phyloP scores from a whole-genome alignment of 805 yeast species.

The Debaryomyces hansenii region DNA sequence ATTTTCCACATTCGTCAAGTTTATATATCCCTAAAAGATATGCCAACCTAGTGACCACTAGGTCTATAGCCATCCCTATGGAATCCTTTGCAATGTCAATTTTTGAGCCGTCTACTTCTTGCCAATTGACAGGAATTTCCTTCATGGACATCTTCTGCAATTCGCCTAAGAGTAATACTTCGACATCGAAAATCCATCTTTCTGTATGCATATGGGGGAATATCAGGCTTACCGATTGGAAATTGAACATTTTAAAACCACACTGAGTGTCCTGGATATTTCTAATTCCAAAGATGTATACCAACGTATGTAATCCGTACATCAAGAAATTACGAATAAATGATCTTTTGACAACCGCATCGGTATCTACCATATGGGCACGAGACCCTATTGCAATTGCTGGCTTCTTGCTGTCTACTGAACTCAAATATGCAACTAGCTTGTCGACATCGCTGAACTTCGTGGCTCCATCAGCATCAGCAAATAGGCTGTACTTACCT shows the following conservation, averaged over 20 bases:
- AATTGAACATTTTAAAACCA: slow-evolving; percentile 91
- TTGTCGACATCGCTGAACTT: slow-evolving; percentile 66
- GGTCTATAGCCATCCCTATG: slow-evolving; percentile 89
- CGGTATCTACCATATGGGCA: slow-evolving; percentile 95
- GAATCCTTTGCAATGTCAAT: slow-evolving; percentile 90
- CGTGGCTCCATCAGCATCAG: slow-evolving; percentile 98
- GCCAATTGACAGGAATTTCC: slow-evolving; percentile 93
- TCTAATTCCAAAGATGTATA: slow-evolving; percentile 85
- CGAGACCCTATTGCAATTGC: slow-evolving; percentile 87
- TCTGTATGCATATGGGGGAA: slow-evolving; percentile 95
- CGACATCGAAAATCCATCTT: slow-evolving; percentile 98
- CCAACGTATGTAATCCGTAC: slow-evolving; percentile 87
- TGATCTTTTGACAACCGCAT: slow-evolving; percentile 94
- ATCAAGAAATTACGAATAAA: slow-evolving; percentile 85
- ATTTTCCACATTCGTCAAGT: slow-evolving; percentile 18
- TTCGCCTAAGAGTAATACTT: slow-evolving; percentile 77
- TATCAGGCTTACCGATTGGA: slow-evolving; percentile 59
- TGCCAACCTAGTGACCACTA: slow-evolving; percentile 87
- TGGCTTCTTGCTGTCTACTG: slow-evolving; percentile 29
- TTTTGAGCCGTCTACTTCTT: slow-evolving; percentile 94
- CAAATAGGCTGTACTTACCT: slow-evolving; percentile 78
- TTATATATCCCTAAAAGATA: slow-evolving; percentile 81
- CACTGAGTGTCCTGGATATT: slow-evolving; percentile 92
- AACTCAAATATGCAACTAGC: slow-evolving; percentile 45
- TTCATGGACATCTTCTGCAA: slow-evolving; percentile 63